Evolutionary conservation across 2,329 filamentous ascomycete genomes (phyloP), one percentile per base, ranked within the genome.

Genomic region (Neonectria coccinea): DNA sequence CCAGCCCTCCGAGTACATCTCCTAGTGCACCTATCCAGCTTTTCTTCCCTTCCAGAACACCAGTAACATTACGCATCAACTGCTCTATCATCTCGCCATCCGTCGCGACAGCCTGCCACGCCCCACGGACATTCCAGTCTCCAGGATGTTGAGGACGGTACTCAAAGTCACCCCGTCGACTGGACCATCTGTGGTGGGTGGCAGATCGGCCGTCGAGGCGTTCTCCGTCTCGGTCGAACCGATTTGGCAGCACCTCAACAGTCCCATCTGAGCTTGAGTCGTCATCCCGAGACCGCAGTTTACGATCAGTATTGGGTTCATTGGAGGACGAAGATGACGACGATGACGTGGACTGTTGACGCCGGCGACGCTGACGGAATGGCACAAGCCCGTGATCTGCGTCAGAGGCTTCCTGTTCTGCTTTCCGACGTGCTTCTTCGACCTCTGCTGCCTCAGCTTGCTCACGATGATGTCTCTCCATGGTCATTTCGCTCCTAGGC

Each of bases 401-500:
- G n/a, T 66, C 66, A 51, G 67, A 59, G 2, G 68, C 63, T 27
- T 67, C 61, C 22, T 71, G 69, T 12, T 70, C 64, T 41, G 55
- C 45, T 29, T 61, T 62, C 14, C 66, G 64, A 3, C 57, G 60
- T 42, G 70, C 18, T 53, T 73, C 67, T 63, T 50, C 73, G 62
- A 47, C 71, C 56, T 56, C 73, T 70, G 68, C 66, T 4, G 73
- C 70, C n/a, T 73, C 63, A 25, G 71, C 74, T 20, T 81, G 78
- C 12, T 78, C 74, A 36, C 73, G 72, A 42, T 73, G 79, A 63
- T 84, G 83, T 27, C 77, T 74, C 20, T 78, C 75, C 70, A 85
- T 80, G 0, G 83, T 84, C 59, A 75, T 79, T 0, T 81, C 81
- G 16, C 83, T 85, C 56, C 82, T 80, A 1, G 84, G 84, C 3